Evolutionary conservation across 78 protist species (phyloP), one percentile per base, ranked within the genome.

Genomic region (Polysphondylium violaceum): DNA sequence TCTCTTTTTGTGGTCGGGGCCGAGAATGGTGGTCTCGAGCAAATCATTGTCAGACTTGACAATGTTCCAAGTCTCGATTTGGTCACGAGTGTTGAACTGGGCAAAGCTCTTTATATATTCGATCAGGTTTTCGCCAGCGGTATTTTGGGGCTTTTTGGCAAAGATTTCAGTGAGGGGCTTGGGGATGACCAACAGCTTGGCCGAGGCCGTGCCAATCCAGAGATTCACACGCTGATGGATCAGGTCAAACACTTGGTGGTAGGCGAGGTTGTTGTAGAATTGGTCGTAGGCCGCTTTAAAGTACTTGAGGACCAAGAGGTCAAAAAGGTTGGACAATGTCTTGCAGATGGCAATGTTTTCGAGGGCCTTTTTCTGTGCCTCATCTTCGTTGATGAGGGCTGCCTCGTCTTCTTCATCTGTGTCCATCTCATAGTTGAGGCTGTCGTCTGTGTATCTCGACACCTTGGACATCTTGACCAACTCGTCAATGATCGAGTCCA

Each of bases 141-240:
- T 43, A 23, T 29, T n/a, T 0, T 12, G 0, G 16, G 76, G 19
- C 5, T 68, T 81, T 3, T 55, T 64, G 2, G 16, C 38, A 29
- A 67, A 81, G 63, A 16, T 25, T n/a, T 81, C 77, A 35, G 55
- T 23, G 19, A 81, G 36, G 25, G 35, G 16, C 25, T 23, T 33
- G 17, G 89, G 89, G 2, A 72, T 35, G 19, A 27, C 9, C 2
- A 81, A 12, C 1, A 81, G 21, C 41, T 81, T 81, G 12, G 40
- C 23, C 40, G 64, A 77, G 16, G 60, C 51, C n/a, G 89, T 53
- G 9, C 63, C 89, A 14, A 67, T 35, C 89, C 89, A 81, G 41
- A 35, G 60, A 35, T 71, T 47, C 7, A 81, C 7, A 36, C 89
- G 56, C 61, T 67, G 77, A 68, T 55, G 33, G 0, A 76, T 64